A percentile compares a stretch with the other conserved stretches of the same genome.
phyloP scores from a whole-genome alignment of 345 rosid genomes.

The Conringia planisiliqua region DNA sequence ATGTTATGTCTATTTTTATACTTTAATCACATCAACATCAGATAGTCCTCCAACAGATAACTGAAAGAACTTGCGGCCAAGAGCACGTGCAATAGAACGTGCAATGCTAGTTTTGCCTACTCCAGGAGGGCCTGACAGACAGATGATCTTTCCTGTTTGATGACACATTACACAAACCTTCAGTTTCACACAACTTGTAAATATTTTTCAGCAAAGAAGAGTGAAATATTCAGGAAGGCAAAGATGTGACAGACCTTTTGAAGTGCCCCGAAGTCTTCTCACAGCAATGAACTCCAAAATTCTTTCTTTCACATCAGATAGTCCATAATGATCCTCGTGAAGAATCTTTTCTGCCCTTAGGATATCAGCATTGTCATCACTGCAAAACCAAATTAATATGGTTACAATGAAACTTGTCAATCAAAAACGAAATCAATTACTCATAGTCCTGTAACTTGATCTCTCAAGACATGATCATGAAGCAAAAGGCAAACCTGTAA shows the following conservation, averaged over 20 bases:
- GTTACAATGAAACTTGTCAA: neutral
- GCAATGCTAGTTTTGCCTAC: slow-evolving; percentile 99
- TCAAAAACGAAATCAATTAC: too few species aligned
- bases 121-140: slow-evolving; percentile 96
- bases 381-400: slow-evolving; percentile 31
- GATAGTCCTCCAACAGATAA: slow-evolving; percentile 93
- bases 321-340: slow-evolving; percentile 89
- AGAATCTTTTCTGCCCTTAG: slow-evolving; percentile 67
- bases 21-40: slow-evolving; percentile 96
- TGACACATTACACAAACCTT: slow-evolving; percentile 7
- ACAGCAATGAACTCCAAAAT: slow-evolving; percentile 92
- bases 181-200: neutral
- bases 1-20: slow-evolving; percentile 8
- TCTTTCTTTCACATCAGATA: slow-evolving; percentile 86
- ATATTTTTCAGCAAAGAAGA: neutral
- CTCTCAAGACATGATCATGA: neutral
- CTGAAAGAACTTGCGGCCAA: slow-evolving; percentile 77
- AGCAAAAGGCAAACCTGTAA: slow-evolving; percentile 50
- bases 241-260: slow-evolving; percentile 56
- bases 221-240: neutral
- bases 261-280: slow-evolving; percentile 74
- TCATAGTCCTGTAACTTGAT: neutral
- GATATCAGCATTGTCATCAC: slow-evolving; percentile 87
- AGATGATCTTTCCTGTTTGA: slow-evolving; percentile 89
- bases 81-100: slow-evolving; percentile 88